Evolutionary conservation across 177 flowering plant genomes (phyloP).

Genomic region (Vitis hybrid): DNA sequence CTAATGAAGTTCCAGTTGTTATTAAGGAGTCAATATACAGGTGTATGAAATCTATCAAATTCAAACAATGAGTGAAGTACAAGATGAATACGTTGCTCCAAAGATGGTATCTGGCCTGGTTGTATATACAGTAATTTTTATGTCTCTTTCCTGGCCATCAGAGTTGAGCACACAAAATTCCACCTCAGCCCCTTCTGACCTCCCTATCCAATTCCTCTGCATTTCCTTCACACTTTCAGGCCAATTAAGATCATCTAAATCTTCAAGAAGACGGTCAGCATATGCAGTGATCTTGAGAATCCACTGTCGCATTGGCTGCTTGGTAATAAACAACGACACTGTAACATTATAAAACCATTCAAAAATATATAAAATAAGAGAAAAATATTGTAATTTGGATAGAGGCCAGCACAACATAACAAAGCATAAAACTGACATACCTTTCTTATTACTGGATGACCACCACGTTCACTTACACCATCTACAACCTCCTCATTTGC

Average conservation of each 20-base stretch:
- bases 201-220: constrained; percentile 99
- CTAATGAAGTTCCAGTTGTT: not conserved
- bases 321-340: constrained; percentile 63
- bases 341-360: constrained; percentile 49
- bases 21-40: not conserved
- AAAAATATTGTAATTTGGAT: not conserved
- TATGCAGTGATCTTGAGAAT: constrained; percentile 96
- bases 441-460: constrained; percentile 96
- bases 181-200: constrained; percentile 93
- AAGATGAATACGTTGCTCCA: constrained; percentile 79
- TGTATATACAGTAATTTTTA: constrained; percentile 75
- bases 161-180: constrained; percentile 57
- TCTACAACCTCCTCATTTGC: constrained; percentile 97
- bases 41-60: not conserved
- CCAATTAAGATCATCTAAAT: constrained; percentile 94
- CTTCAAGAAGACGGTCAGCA: constrained; percentile 98
- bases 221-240: constrained; percentile 97
- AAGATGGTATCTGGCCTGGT: constrained; percentile 96
- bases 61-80: not conserved
- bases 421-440: constrained; percentile 27
- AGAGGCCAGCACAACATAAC: not conserved
- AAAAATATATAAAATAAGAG: constrained; percentile 17
- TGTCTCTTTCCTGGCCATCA: constrained; percentile 55
- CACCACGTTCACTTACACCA: constrained; percentile 98
- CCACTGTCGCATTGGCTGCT: constrained; percentile 99